Conservation (phyloP, 768 basidiomycete genomes). For the Trametes maxima region DNA sequence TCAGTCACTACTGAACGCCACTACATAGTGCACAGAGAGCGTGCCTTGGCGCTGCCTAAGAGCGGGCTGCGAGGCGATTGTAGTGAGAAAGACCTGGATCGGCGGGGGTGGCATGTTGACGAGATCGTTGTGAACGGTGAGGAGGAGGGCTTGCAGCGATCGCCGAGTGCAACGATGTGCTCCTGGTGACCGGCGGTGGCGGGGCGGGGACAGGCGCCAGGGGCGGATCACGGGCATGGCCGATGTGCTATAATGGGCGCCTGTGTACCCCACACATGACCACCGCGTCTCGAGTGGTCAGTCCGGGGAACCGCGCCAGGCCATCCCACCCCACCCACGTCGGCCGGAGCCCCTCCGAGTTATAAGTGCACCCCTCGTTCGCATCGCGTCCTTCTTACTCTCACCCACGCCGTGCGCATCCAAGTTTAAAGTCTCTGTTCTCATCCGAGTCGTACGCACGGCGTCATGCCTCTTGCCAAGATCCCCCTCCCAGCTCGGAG, state of each 20-base stretch:
- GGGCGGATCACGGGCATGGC: slow-evolving; percentile 13
- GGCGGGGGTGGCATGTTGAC: slow-evolving; percentile 74
- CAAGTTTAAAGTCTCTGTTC: neutral
- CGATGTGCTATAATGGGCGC: slow-evolving; percentile 10
- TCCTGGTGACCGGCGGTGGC: neutral
- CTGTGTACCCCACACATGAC: slow-evolving; percentile 21
- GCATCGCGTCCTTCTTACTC: neutral
- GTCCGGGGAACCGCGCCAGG: slow-evolving; percentile 12
- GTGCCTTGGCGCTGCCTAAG: slow-evolving; percentile 80
- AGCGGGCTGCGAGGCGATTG: slow-evolving; percentile 79
- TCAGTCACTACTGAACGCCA: neutral
- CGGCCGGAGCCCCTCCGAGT: slow-evolving; percentile 1
- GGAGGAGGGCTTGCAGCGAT: neutral
- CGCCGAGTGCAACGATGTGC: neutral
- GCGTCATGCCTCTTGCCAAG: slow-evolving; percentile 19
- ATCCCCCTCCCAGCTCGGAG: slow-evolving; percentile 16
- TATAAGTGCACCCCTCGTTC: slow-evolving; percentile 2
- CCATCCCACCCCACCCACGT: neutral
- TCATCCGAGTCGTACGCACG: neutral
- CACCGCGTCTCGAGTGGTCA: slow-evolving; percentile 4
- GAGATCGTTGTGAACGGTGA: neutral
- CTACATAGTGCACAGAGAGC: neutral
- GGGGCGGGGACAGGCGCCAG: slow-evolving; percentile 3
- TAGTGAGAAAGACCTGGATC: slow-evolving; percentile 83
- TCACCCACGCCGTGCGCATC: neutral